phyloP scores from a whole-genome alignment of 2,329 filamentous ascomycete genomes.

The Pestalotiopsis sp. region DNA sequence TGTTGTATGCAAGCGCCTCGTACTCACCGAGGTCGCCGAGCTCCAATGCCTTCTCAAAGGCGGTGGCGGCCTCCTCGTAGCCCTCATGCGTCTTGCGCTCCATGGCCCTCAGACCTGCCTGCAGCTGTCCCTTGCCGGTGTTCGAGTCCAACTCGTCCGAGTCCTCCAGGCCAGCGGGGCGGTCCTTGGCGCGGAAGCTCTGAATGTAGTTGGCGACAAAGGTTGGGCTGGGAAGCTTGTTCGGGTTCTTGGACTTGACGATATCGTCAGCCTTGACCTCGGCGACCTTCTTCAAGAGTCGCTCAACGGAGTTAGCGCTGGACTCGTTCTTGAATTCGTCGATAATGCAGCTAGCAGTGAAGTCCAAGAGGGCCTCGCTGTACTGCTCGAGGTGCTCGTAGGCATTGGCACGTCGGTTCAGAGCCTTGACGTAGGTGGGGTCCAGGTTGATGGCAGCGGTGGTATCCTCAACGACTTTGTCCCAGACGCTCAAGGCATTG shows the following conservation, averaged over 20 bases:
- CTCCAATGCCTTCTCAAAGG: constrained; percentile 88
- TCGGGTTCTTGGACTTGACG: constrained; percentile 75
- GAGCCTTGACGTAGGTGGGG: constrained; percentile 93
- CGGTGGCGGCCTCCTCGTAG: constrained; percentile 83
- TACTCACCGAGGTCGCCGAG: constrained; percentile 77
- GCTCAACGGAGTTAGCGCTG: constrained; percentile 87
- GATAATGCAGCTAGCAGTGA: constrained; percentile 98
- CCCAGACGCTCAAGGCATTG: constrained; percentile 90
- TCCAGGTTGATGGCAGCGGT: constrained; percentile 93
- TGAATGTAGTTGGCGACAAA: constrained; percentile 99
- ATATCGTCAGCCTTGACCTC: constrained; percentile 93
- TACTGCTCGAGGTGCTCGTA: constrained; percentile 92
- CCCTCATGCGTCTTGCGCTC: constrained; percentile 86
- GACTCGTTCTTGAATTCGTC: constrained; percentile 93
- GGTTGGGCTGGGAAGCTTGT: constrained; percentile 90
- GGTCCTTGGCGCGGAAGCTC: constrained; percentile 85
- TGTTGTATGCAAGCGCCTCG: constrained; percentile 92
- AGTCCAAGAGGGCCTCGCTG: constrained; percentile 94
- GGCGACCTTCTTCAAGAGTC: constrained; percentile 93
- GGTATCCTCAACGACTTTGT: constrained; percentile 95
- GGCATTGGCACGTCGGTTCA: constrained; percentile 94
- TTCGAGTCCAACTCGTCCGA: constrained; percentile 75
- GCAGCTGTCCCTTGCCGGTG: constrained; percentile 82
- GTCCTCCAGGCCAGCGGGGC: constrained; percentile 82
- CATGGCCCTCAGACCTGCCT: constrained; percentile 79